These are phyloP conservation scores for Cercospora nicotianae DNA, from an alignment of 2,329 filamentous ascomycete genomes.

Conservation along the genomic window DNA sequence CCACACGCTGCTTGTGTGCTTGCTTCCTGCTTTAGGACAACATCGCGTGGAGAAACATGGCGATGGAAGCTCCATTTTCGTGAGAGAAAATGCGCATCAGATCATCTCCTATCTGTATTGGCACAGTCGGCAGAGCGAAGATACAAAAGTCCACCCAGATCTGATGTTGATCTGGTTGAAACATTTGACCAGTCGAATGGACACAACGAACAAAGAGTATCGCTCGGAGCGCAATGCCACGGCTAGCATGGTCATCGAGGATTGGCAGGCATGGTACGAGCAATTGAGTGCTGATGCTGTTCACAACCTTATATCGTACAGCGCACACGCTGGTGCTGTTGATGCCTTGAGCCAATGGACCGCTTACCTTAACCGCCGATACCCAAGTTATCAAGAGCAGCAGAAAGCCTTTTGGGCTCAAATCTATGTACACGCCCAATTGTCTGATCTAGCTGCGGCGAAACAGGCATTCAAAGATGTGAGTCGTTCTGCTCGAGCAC, in stretches of 20 bases:
- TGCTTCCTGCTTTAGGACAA: slow-evolving; percentile 4
- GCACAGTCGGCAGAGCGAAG: slow-evolving; percentile 10
- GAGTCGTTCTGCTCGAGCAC: slow-evolving; percentile 32
- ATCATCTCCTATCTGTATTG: slow-evolving; percentile 16
- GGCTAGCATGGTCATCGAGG: slow-evolving; percentile 22
- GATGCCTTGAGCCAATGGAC: slow-evolving; percentile 39
- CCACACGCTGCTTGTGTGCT: not conserved
- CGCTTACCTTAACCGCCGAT: slow-evolving; percentile 32
- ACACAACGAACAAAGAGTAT: not conserved
- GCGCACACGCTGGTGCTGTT: slow-evolving; percentile 40
- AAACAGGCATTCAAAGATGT: slow-evolving; percentile 65
- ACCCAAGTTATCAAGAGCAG: slow-evolving; percentile 26
- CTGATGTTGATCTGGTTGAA: slow-evolving; percentile 12
- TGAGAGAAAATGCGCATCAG: slow-evolving; percentile 2
- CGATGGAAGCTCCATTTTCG: not conserved
- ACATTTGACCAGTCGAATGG: slow-evolving; percentile 8
- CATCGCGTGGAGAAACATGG: not conserved
- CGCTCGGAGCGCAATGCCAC: slow-evolving; percentile 14
- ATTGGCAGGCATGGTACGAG: slow-evolving; percentile 33
- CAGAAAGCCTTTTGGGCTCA: slow-evolving; percentile 49
- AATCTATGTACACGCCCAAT: slow-evolving; percentile 69
- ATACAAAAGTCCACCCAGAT: slow-evolving; percentile 13
- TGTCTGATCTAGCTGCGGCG: slow-evolving; percentile 63
- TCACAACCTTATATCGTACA: slow-evolving; percentile 28
- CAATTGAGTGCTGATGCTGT: slow-evolving; percentile 25